Percentiles rank a stretch among this genome's conserved stretches.
phyloP scores from a whole-genome alignment of 2,329 filamentous ascomycete genomes.

The Sporothrix protearum region DNA sequence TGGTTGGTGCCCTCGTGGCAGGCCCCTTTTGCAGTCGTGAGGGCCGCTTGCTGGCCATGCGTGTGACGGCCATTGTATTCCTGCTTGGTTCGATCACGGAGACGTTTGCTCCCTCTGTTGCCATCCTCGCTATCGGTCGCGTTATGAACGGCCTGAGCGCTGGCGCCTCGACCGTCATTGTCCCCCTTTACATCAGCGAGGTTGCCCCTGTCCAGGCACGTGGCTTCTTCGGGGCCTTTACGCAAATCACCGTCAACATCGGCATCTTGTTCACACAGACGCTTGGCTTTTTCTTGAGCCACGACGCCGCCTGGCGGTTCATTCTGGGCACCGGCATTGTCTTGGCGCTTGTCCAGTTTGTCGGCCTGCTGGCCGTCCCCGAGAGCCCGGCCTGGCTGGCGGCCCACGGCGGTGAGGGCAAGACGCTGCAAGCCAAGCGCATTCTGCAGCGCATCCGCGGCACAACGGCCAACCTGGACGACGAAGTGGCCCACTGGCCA shows the following conservation, averaged over 20 bases:
- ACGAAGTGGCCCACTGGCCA: slow-evolving; percentile 65
- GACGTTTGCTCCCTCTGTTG: slow-evolving; percentile 64
- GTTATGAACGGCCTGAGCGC: slow-evolving; percentile 79
- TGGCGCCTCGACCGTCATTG: slow-evolving; percentile 85
- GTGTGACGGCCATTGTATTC: slow-evolving; percentile 72
- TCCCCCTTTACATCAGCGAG: slow-evolving; percentile 92
- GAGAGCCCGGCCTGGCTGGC: slow-evolving; percentile 90
- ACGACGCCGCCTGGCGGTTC: slow-evolving; percentile 74
- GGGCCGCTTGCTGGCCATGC: slow-evolving; percentile 74
- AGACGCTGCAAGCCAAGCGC: slow-evolving; percentile 55
- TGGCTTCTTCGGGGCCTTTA: slow-evolving; percentile 79
- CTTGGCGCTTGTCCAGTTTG: slow-evolving; percentile 63
- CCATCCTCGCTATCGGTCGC: slow-evolving; percentile 67
- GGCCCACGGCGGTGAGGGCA: slow-evolving; percentile 53
- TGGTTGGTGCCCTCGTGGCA: slow-evolving; percentile 74
- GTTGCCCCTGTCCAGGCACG: slow-evolving; percentile 70
- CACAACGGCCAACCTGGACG: slow-evolving; percentile 61
- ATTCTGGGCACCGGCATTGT: slow-evolving; percentile 71
- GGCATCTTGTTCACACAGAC: slow-evolving; percentile 82
- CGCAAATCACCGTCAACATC: slow-evolving; percentile 89
- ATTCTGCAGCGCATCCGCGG: slow-evolving; percentile 76
- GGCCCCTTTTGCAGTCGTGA: slow-evolving; percentile 74
- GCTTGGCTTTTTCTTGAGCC: slow-evolving; percentile 82
- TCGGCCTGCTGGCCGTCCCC: slow-evolving; percentile 71
- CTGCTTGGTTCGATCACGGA: slow-evolving; percentile 71